Evolutionary conservation across 768 basidiomycete genomes (phyloP).

Genomic region (Mycena metata): DNA sequence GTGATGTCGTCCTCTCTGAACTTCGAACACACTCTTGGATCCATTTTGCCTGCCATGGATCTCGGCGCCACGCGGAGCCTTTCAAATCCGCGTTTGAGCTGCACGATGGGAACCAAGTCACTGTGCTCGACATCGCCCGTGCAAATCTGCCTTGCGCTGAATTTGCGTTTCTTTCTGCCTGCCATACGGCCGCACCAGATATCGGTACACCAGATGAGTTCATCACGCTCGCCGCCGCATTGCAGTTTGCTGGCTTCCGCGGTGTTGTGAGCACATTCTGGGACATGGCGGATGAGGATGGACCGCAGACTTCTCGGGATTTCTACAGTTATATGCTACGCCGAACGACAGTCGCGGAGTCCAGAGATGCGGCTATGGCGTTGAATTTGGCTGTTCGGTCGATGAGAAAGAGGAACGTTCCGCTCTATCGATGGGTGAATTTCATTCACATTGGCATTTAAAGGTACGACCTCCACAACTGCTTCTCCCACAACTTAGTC

Average conservation of each 20-base stretch:
- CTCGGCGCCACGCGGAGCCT: background rate
- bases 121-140: background rate
- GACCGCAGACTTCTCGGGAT: background rate
- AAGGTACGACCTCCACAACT: background rate
- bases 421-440: background rate
- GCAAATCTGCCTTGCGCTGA: background rate
- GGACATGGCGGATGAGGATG: background rate
- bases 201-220: background rate
- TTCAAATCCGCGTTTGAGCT: background rate
- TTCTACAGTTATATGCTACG: background rate
- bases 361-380: background rate
- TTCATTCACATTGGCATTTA: conserved; percentile 11
- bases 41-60: conserved; percentile 3
- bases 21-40: conserved; percentile 5
- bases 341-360: too few relatives aligned
- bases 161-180: background rate
- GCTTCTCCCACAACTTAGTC: too few relatives aligned
- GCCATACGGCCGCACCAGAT: background rate
- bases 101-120: background rate
- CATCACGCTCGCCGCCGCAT: conserved; percentile 3
- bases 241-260: background rate
- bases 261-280: conserved; percentile 3
- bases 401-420: background rate
- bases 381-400: background rate
- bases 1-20: background rate